Percentiles rank a stretch among this genome's conserved stretches.
Conservation (phyloP, 1,284 basidiomycete species). For the Fomitiporia mediterranea region DNA sequence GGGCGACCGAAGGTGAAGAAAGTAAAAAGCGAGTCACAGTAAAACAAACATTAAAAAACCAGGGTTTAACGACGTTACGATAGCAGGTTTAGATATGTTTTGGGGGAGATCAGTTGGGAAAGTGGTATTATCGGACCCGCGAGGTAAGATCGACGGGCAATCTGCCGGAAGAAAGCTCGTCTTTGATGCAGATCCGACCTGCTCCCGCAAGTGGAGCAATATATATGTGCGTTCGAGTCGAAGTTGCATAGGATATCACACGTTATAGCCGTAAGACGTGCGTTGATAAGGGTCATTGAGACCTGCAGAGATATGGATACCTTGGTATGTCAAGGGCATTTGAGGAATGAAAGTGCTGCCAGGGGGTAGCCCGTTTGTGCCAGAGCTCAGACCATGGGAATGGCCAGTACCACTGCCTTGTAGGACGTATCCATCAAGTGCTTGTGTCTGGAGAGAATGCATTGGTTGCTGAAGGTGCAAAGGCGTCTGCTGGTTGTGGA, state of each 20-base stretch:
- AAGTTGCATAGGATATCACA: conserved; percentile 45
- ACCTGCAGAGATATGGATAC: conserved; percentile 43
- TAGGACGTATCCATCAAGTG: conserved; percentile 74
- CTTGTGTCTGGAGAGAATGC: conserved; percentile 58
- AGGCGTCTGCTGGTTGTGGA: conserved; percentile 45
- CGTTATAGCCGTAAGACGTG: conserved; percentile 68
- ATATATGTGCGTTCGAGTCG: conserved; percentile 4
- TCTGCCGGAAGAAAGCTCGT: conserved; percentile 1
- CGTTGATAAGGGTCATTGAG: conserved; percentile 73
- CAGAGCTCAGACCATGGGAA: conserved; percentile 50
- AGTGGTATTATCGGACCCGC: conserved; percentile 14
- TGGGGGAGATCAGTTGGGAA: background rate
- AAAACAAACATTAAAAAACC: conserved; percentile 18
- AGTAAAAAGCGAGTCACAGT: too few species aligned
- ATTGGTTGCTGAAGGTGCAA: conserved; percentile 41
- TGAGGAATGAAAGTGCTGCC: conserved; percentile 32
- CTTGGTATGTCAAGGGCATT: conserved; percentile 17
- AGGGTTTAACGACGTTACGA: conserved; percentile 11
- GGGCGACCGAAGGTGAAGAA: conserved; percentile 10
- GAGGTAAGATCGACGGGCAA: background rate
- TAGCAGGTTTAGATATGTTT: conserved; percentile 13
- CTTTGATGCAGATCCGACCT: conserved; percentile 11
- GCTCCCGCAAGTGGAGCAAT: background rate
- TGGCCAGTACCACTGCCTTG: conserved; percentile 65
- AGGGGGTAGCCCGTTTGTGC: conserved; percentile 51